These are phyloP conservation scores for Aphanomyces stellatus DNA, from an alignment of 352 stramenopile genomes.

Conservation along the genomic window DNA sequence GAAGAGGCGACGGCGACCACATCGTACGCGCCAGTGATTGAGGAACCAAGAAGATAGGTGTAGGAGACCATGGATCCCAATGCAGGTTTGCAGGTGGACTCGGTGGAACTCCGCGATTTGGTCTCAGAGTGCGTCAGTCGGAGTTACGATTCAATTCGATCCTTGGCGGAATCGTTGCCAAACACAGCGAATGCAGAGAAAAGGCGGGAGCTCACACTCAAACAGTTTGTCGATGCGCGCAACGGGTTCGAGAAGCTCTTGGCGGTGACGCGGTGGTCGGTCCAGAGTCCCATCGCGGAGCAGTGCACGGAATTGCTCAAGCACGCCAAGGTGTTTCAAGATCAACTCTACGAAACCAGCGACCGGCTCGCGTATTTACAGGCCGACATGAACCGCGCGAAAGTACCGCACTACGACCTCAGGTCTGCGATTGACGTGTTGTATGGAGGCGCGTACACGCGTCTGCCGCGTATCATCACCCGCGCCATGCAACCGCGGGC, in stretches of 20 bases:
- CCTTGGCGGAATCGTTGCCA: neutral
- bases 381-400: slow-evolving; percentile 63
- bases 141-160: slow-evolving; percentile 71
- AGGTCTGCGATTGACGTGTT: slow-evolving; percentile 73
- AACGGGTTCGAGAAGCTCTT: slow-evolving; percentile 71
- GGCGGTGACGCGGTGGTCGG: slow-evolving; percentile 74
- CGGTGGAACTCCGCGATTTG: slow-evolving; percentile 33
- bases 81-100: neutral
- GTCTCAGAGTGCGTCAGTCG: slow-evolving; percentile 70
- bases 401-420: slow-evolving; percentile 73
- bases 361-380: slow-evolving; percentile 81
- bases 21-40: neutral
- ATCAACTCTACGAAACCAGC: slow-evolving; percentile 74
- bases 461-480: slow-evolving; percentile 60
- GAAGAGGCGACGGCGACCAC: neutral
- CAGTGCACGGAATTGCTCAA: slow-evolving; percentile 55
- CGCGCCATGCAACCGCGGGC: slow-evolving; percentile 58
- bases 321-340: slow-evolving; percentile 50
- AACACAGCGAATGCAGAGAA: neutral
- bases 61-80: neutral
- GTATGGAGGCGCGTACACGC: slow-evolving; percentile 64
- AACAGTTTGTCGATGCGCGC: slow-evolving; percentile 47
- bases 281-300: slow-evolving; percentile 64
- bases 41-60: neutral
- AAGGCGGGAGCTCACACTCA: slow-evolving; percentile 19